A percentile compares a stretch with the other conserved stretches of the same genome.
Conservation (phyloP, 768 basidiomycete genomes). For the Rhodotorula diobovata region DNA sequence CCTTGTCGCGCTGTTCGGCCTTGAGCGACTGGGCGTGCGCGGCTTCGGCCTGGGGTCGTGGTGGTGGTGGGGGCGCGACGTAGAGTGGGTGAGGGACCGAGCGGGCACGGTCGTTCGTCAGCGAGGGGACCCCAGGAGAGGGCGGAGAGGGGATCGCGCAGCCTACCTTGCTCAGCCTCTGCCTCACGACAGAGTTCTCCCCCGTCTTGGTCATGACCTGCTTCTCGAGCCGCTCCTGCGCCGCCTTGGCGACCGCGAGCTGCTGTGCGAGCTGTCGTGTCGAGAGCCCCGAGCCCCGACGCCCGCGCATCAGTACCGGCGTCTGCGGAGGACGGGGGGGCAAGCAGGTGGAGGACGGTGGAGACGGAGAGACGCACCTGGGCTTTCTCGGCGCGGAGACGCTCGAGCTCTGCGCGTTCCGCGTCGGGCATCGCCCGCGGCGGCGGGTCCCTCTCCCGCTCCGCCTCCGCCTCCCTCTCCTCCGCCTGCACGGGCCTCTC, state of each 20-base stretch:
- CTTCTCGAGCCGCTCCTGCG: not conserved
- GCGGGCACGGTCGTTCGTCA: too few species aligned
- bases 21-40: not conserved
- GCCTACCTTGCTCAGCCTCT: slow-evolving; percentile 7
- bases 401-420: slow-evolving; percentile 18
- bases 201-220: slow-evolving; percentile 6
- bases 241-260: not conserved
- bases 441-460: not conserved
- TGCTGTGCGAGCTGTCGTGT: slow-evolving; percentile 9
- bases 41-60: slow-evolving; percentile 11
- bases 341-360: too few species aligned
- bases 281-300: too few species aligned
- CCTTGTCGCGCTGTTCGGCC: slow-evolving; percentile 9
- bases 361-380: slow-evolving; percentile 2
- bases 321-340: too few species aligned
- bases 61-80: not conserved
- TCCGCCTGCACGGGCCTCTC: not conserved
- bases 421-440: not conserved
- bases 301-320: not conserved
- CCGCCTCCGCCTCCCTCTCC: not conserved
- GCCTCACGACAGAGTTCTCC: slow-evolving; percentile 16
- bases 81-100: too few species aligned
- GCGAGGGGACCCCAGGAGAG: too few species aligned
- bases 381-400: slow-evolving; percentile 14
- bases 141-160: too few species aligned